Evolutionary conservation across 2,329 filamentous ascomycete species (phyloP).

Genomic region (Dactylellina parvicollis): DNA sequence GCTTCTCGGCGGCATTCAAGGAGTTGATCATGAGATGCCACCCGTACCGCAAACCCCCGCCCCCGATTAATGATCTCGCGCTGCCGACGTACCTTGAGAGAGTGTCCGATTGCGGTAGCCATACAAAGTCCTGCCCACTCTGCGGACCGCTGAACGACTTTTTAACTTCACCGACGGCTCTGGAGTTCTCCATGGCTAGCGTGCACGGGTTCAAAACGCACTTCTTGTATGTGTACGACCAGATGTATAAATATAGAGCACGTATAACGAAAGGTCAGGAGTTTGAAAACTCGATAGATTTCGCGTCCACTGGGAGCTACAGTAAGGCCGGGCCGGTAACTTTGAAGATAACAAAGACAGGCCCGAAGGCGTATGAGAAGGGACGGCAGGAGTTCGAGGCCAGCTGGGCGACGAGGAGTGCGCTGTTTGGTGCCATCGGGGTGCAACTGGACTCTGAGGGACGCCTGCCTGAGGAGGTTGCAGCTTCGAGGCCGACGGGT

Average conservation of each 20-base stretch:
- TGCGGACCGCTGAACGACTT: slow-evolving; percentile 9
- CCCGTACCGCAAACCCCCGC: too few relatives aligned
- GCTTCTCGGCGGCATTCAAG: too few relatives aligned
- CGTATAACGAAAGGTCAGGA: neutral
- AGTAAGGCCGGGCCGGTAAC: neutral
- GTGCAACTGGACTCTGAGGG: neutral
- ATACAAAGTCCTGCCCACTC: too few relatives aligned
- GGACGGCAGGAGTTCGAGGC: neutral
- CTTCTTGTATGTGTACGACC: too few relatives aligned
- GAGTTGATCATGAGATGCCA: too few relatives aligned
- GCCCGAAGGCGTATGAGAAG: neutral
- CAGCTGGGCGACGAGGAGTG: neutral
- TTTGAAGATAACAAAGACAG: neutral
- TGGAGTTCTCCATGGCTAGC: neutral
- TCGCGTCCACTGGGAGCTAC: neutral
- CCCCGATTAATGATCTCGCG: too few relatives aligned
- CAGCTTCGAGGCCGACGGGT: too few relatives aligned
- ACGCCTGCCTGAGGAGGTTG: neutral
- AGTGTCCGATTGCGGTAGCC: too few relatives aligned
- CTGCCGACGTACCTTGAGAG: too few relatives aligned
- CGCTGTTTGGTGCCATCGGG: neutral
- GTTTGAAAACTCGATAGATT: neutral
- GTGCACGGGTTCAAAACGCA: neutral
- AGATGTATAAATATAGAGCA: neutral
- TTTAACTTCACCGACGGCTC: neutral